Evolutionary conservation across 2,329 filamentous ascomycete species (phyloP).

Genomic region (Nemania serpens): DNA sequence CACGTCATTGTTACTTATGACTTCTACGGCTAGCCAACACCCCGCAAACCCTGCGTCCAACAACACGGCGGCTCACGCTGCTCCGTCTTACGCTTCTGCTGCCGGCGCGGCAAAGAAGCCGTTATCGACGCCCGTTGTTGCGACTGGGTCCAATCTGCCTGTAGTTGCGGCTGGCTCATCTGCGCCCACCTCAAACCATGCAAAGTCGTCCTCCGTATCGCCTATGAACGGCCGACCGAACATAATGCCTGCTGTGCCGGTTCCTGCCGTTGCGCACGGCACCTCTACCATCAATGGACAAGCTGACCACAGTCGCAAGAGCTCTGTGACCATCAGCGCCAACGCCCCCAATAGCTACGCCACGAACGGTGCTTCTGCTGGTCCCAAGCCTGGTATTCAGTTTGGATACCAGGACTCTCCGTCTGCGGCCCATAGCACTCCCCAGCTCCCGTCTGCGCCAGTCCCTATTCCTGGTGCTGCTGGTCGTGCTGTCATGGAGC

Average conservation of each 20-base stretch:
- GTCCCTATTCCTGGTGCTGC: constrained; percentile 64
- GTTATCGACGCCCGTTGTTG: constrained; percentile 63
- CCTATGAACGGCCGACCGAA: constrained; percentile 83
- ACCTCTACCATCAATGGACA: constrained; percentile 71
- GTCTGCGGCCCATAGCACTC: constrained; percentile 68
- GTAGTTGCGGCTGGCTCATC: constrained; percentile 61
- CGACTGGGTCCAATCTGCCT: constrained; percentile 61
- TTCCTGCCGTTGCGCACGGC: constrained; percentile 68
- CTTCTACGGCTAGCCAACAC: constrained; percentile 62
- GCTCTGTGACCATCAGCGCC: constrained; percentile 88
- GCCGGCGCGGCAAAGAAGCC: constrained; percentile 67
- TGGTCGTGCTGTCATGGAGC: constrained; percentile 79
- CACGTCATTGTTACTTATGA: constrained; percentile 57
- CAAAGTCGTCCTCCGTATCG: constrained; percentile 70
- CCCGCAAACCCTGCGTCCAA: constrained; percentile 61
- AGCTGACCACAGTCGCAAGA: constrained; percentile 76
- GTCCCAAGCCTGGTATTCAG: constrained; percentile 69
- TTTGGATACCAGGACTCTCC: constrained; percentile 80
- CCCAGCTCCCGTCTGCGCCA: constrained; percentile 61
- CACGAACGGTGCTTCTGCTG: constrained; percentile 73
- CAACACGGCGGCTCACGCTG: constrained; percentile 59
- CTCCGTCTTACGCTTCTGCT: constrained; percentile 70
- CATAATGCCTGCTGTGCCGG: constrained; percentile 71
- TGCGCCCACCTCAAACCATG: constrained; percentile 60
- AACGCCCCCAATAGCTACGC: constrained; percentile 76